Conservation (phyloP, 2,329 filamentous ascomycete species). For the Davidsoniella virescens region DNA sequence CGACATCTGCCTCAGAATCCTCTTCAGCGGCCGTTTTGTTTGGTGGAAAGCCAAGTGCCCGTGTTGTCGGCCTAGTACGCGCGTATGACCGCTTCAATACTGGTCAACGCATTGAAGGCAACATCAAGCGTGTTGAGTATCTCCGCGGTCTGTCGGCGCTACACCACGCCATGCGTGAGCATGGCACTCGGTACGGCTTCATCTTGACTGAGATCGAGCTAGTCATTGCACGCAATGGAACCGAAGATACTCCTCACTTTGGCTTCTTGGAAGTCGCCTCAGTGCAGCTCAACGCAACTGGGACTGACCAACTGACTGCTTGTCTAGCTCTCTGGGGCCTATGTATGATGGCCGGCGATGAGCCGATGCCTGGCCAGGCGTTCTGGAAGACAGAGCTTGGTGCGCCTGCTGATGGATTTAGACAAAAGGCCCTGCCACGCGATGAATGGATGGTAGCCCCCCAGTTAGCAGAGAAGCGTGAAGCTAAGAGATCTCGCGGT, state of each 20-base stretch:
- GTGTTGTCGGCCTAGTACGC: slow-evolving; percentile 73
- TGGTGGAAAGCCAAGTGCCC: slow-evolving; percentile 32
- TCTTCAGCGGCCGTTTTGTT: slow-evolving; percentile 37
- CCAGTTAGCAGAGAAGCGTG: slow-evolving; percentile 57
- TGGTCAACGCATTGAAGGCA: slow-evolving; percentile 73
- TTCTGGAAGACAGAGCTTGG: slow-evolving; percentile 57
- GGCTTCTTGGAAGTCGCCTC: slow-evolving; percentile 67
- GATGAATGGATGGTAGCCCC: slow-evolving; percentile 63
- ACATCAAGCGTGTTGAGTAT: slow-evolving; percentile 76
- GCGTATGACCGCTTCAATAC: slow-evolving; percentile 92
- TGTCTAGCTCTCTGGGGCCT: slow-evolving; percentile 63
- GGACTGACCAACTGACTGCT: slow-evolving; percentile 39
- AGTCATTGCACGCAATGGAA: slow-evolving; percentile 71
- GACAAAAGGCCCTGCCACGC: slow-evolving; percentile 51
- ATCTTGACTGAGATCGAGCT: slow-evolving; percentile 94
- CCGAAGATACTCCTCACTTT: slow-evolving; percentile 57
- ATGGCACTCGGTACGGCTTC: slow-evolving; percentile 86
- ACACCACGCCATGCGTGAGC: slow-evolving; percentile 84
- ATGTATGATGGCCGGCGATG: slow-evolving; percentile 52
- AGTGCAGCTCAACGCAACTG: slow-evolving; percentile 30
- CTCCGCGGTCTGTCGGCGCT: slow-evolving; percentile 72
- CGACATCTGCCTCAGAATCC: slow-evolving; percentile 40
- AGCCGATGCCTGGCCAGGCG: slow-evolving; percentile 40
- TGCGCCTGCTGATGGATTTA: slow-evolving; percentile 54
- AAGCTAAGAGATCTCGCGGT: slow-evolving; percentile 55